phyloP scores from a whole-genome alignment of 352 stramenopile species.

The Globisporangium polare region DNA sequence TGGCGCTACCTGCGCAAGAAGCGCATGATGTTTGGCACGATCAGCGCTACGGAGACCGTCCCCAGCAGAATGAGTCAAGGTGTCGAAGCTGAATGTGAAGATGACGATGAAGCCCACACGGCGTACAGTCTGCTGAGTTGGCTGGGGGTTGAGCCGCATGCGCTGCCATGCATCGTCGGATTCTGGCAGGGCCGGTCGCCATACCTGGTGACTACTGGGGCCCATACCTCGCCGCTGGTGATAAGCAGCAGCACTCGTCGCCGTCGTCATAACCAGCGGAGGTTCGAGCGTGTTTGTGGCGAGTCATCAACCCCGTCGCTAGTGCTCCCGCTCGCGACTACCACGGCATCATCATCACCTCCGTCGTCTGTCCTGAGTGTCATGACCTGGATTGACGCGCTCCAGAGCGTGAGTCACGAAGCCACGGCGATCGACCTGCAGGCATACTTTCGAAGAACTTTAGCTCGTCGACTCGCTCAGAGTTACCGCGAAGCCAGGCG shows the following conservation, averaged over 20 bases:
- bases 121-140: conserved; percentile 32
- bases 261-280: conserved; percentile 2
- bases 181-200: conserved; percentile 34
- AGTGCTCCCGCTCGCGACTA: not conserved
- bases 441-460: conserved; percentile 9
- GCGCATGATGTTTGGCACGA: conserved; percentile 24
- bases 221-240: not conserved
- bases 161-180: conserved; percentile 29
- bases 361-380: not conserved
- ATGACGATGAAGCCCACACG: not conserved
- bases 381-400: conserved; percentile 21
- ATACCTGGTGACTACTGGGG: not conserved
- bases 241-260: not conserved
- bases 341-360: not conserved
- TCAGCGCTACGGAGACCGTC: conserved; percentile 22
- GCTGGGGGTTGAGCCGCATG: conserved; percentile 17
- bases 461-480: conserved; percentile 17
- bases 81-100: not conserved
- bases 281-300: conserved; percentile 17
- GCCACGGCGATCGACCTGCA: conserved; percentile 19
- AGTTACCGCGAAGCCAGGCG: conserved; percentile 17
- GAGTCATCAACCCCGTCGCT: not conserved
- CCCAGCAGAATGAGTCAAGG: not conserved
- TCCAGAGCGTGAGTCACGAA: conserved; percentile 8
- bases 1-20: conserved; percentile 28